Evolutionary conservation across 2,329 filamentous ascomycete genomes (phyloP), one percentile per base, ranked within the genome.

Genomic region (Pseudomassariella vexata): DNA sequence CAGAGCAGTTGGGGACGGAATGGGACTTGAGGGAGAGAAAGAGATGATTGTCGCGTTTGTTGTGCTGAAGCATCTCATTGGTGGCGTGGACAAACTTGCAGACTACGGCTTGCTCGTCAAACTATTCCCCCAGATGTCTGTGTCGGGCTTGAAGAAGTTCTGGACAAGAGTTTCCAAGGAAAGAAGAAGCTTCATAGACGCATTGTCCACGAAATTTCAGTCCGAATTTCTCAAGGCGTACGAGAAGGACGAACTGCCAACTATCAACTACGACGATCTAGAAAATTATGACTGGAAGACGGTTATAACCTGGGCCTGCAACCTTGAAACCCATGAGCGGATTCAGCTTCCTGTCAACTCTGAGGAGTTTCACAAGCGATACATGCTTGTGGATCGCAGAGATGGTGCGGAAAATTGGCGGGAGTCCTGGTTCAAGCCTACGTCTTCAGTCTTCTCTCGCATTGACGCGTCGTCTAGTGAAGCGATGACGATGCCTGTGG

Each of bases 241-340:
- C 42, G 72, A 79, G 41, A 65, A 63, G 2, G 70, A 70, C 7
- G 68, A 80, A 39, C 43, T 89, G 2, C 69, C 76, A 2, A 53
- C 64, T 2, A 63, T 89, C 14, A 64, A 86, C 50, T 84, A 74
- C 41, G 67, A 83, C 30, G 59, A 82, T 27, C 65, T 78, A 1
- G 53, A 70, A 23, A 66, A 69, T 2, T 86, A 85, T 37, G 79
- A 89, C 48, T 88, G 85, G 82, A 57, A 63, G 8, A 56, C 53
- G 5, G 55, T 89, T 5, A 70, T 88, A 28, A 63, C 70, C 21
- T 90, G 85, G 85, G 70, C 79, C 2, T 60, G 76, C 41, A 63
- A 67, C 15, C 70, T 74, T 4, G 57, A 66, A 16, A 59, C 59
- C 1, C 56, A 64, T 19, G 60, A 67, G 33, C 62, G 63, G 1